These are phyloP conservation scores for Macroventuria anomochaeta DNA, from an alignment of 2,329 filamentous ascomycete species.

Conservation along the genomic window DNA sequence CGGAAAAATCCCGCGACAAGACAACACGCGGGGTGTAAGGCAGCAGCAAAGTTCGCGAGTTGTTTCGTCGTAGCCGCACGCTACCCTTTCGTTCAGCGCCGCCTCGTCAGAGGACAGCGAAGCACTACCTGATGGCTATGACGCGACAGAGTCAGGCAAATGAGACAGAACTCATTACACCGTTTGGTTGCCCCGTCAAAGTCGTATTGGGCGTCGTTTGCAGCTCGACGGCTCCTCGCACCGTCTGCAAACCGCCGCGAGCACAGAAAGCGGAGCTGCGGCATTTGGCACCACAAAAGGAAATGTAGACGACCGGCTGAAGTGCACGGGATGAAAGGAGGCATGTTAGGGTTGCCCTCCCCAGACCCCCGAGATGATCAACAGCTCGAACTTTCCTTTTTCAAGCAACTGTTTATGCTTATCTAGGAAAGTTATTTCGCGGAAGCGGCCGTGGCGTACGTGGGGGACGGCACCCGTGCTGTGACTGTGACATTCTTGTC, in stretches of 20 bases:
- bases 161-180: slow-evolving; percentile 14
- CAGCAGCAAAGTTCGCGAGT: slow-evolving; percentile 21
- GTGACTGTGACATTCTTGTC: slow-evolving; percentile 9
- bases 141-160: slow-evolving; percentile 7
- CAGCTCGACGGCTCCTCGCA: slow-evolving; percentile 1
- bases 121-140: slow-evolving; percentile 1
- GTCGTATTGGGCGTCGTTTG: slow-evolving; percentile 3
- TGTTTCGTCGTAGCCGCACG: slow-evolving; percentile 29
- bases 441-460: slow-evolving; percentile 18
- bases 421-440: slow-evolving; percentile 13
- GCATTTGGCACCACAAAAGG: slow-evolving; percentile 10
- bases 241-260: slow-evolving; percentile 6
- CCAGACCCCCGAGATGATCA: slow-evolving; percentile 17
- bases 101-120: neutral
- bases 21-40: slow-evolving; percentile 9
- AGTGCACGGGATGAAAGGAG: slow-evolving; percentile 12
- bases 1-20: slow-evolving; percentile 15
- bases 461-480: slow-evolving; percentile 7
- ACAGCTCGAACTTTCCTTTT: slow-evolving; percentile 8
- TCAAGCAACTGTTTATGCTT: slow-evolving; percentile 4
- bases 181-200: slow-evolving; percentile 10
- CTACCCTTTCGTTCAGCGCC: slow-evolving; percentile 11
- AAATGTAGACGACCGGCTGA: slow-evolving; percentile 17
- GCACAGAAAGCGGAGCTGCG: slow-evolving; percentile 5
- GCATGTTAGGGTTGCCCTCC: slow-evolving; percentile 5